A percentile compares a stretch with the other conserved stretches of the same genome.
These are phyloP conservation scores for Byssochlamys sp. DNA, from an alignment of 2,329 filamentous ascomycete genomes.

Conservation along the genomic window DNA sequence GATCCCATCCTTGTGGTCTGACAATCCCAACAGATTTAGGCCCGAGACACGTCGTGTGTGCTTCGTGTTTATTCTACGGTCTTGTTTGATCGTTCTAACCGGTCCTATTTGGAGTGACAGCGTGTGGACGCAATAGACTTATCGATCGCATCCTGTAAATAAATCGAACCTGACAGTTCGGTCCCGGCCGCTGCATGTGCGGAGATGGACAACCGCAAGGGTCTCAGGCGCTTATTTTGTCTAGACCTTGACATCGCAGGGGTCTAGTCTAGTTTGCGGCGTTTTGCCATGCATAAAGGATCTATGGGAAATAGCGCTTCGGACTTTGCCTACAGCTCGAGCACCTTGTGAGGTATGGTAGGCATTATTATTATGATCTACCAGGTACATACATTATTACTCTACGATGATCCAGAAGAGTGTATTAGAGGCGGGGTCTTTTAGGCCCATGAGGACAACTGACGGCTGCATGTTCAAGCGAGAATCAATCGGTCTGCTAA, in stretches of 20 bases:
- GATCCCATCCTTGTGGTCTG: constrained; percentile 6
- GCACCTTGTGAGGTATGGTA: neutral
- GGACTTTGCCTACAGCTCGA: neutral
- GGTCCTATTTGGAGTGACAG: neutral
- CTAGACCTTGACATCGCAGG: neutral
- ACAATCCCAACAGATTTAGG: neutral
- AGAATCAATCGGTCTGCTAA: too few relatives aligned
- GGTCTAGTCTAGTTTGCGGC: neutral
- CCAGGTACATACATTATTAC: too few relatives aligned
- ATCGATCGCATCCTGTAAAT: neutral
- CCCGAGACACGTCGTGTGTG: neutral
- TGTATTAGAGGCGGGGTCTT: neutral
- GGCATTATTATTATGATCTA: too few relatives aligned
- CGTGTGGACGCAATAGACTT: neutral
- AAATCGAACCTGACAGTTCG: neutral
- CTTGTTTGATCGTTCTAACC: neutral
- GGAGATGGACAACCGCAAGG: neutral
- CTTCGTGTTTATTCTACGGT: neutral
- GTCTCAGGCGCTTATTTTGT: neutral
- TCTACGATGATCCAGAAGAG: neutral
- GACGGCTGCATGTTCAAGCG: too few relatives aligned
- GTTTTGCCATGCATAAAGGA: neutral
- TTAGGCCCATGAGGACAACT: too few relatives aligned
- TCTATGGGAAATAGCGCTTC: neutral
- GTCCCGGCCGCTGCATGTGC: neutral